phyloP scores from a whole-genome alignment of 2,329 filamentous ascomycete genomes.

The Aspergillus neoniger region DNA sequence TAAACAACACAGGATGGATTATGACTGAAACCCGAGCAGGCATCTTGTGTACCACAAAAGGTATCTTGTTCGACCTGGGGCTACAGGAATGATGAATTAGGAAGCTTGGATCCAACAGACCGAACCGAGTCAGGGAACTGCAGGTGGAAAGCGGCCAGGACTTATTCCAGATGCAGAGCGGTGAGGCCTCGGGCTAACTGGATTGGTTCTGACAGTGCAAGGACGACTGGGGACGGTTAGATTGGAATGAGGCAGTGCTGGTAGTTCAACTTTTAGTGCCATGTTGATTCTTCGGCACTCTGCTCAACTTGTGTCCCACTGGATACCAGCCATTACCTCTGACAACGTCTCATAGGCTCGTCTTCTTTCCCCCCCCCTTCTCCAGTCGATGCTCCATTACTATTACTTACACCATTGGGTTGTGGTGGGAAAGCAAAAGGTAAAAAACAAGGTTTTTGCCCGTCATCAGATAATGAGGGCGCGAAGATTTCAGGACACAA shows the following conservation, averaged over 20 bases:
- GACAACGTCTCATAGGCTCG: neutral
- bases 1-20: neutral
- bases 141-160: neutral
- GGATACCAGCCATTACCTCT: neutral
- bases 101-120: conserved; percentile 3
- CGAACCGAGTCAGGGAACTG: neutral
- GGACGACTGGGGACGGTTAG: conserved; percentile 15
- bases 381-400: neutral
- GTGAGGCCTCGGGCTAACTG: conserved; percentile 21
- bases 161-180: conserved; percentile 20
- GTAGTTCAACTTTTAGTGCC: conserved; percentile 11
- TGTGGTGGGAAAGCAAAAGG: neutral
- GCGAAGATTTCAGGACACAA: neutral
- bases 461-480: neutral
- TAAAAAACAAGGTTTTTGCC: neutral
- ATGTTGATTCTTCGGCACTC: conserved; percentile 5
- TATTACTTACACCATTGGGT: neutral
- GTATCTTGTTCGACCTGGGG: neutral
- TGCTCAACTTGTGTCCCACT: conserved; percentile 5
- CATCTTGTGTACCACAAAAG: neutral
- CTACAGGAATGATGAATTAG: neutral
- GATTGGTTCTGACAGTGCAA: conserved; percentile 18
- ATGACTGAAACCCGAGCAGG: neutral
- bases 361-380: neutral
- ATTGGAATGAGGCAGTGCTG: conserved; percentile 29